Evolutionary conservation across 495 filamentous ascomycete species (phyloP), one percentile per base, ranked within the genome.

Genomic region (Penicillium cosmopolitanum): DNA sequence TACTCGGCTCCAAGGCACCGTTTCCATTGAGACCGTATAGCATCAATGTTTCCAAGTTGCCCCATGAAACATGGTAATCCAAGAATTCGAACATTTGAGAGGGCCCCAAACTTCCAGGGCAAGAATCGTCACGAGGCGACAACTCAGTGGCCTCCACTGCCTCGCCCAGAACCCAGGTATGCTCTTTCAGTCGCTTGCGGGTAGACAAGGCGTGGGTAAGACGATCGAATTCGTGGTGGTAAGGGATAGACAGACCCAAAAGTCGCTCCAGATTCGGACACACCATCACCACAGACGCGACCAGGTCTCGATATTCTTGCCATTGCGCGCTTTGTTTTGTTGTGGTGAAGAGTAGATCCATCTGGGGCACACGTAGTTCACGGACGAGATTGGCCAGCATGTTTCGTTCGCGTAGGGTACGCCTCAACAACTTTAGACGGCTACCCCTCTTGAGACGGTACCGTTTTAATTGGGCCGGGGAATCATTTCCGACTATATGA

Each of bases 211-310:
- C 91, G 66, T 94, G 85, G 18, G 88, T 87, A 9, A 93, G 69
- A 40, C 90, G 87, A 65, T 89, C 87, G 61, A 89, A 92, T 44
- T 85, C 80, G 66, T 91, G 88, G 50, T 85, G 80, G 66, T 92
- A 92, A 8, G 83, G 77, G 8, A 87, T 82, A 65, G 89, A 85
- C 61, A 87, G 84, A 3, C 92, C 92, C 35, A 86, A 71, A 16
- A 96, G 73, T 43, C 83, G 79, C 67, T 96, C 91, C 40, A 97
- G 74, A 67, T 95, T 94, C 10, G 91, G 91, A 67, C 92, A 96
- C 5, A 87, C 85, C 87, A 93, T 93, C 31, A 96, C 84, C 28
- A 97, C 74, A 6, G 90, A 92, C 5, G 91, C 89, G 5, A 93
- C 79, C 35, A 90, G 57, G 62, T 93, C 85, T 33, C 89, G 82